These are phyloP conservation scores for Erythrophleum ivorense DNA, from an alignment of 331 rosid species.

Conservation along the genomic window DNA sequence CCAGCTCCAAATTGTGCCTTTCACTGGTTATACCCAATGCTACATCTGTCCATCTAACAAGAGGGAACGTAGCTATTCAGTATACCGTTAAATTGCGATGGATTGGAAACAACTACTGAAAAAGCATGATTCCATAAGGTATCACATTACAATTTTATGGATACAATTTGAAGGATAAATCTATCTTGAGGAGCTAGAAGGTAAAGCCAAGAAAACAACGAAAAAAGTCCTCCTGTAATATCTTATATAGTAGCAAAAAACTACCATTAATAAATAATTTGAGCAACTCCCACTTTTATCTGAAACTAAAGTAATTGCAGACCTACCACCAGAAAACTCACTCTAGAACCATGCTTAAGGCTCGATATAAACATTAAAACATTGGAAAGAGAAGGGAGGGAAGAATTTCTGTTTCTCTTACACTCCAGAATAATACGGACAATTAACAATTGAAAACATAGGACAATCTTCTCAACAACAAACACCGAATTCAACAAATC, in stretches of 20 bases:
- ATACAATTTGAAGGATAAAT: not conserved
- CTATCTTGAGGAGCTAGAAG: conserved; percentile 1
- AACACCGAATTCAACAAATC: not conserved
- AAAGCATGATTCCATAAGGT: not conserved
- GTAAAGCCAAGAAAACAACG: not conserved
- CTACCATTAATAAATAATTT: not conserved
- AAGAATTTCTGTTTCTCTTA: not conserved
- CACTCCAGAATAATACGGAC: not conserved
- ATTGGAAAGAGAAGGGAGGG: not conserved
- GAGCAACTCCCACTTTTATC: not conserved
- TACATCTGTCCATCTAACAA: not conserved
- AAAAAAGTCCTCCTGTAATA: not conserved
- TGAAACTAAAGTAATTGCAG: not conserved
- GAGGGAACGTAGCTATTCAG: not conserved
- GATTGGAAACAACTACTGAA: not conserved
- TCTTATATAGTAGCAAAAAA: not conserved
- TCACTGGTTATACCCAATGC: not conserved
- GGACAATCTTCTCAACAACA: not conserved
- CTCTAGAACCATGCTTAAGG: not conserved
- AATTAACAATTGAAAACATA: not conserved
- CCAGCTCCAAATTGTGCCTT: not conserved
- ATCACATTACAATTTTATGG: not conserved
- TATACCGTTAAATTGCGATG: not conserved
- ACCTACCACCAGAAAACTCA: not conserved
- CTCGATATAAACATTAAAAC: not conserved